Evolutionary conservation across 78 protist species (phyloP).

Genomic region (Monosiga brevicollis): DNA sequence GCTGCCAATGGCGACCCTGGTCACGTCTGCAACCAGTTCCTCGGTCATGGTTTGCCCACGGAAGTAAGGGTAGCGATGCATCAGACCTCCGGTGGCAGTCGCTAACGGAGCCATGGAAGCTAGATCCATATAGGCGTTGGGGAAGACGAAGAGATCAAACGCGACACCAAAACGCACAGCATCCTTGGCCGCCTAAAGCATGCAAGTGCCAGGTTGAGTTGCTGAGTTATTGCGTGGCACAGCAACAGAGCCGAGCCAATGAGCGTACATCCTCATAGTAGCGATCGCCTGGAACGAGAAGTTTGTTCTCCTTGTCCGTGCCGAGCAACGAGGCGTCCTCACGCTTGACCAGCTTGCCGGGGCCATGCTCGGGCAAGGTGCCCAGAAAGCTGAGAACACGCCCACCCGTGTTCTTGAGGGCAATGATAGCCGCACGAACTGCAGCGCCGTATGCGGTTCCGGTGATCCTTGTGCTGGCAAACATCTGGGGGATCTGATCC

Average conservation of each 20-base stretch:
- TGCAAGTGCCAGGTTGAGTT: too few relatives aligned
- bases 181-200: slow-evolving; percentile 10
- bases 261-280: too few relatives aligned
- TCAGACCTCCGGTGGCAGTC: background rate
- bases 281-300: background rate
- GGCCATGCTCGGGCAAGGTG: slow-evolving; percentile 1
- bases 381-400: background rate
- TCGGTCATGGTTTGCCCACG: background rate
- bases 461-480: background rate
- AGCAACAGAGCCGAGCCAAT: too few relatives aligned
- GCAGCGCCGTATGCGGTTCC: background rate
- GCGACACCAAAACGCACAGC: background rate
- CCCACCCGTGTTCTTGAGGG: background rate
- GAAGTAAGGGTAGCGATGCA: background rate
- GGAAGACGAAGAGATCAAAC: slow-evolving; percentile 27
- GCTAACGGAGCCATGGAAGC: slow-evolving; percentile 15
- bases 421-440: slow-evolving; percentile 2
- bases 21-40: background rate
- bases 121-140: slow-evolving; percentile 10
- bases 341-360: slow-evolving; percentile 22
- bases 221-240: too few relatives aligned
- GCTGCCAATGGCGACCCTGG: background rate
- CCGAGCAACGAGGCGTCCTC: slow-evolving; percentile 28
- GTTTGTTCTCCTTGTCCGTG: slow-evolving; percentile 37
- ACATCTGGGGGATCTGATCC: slow-evolving; percentile 23